Conservation (phyloP, 2,329 filamentous ascomycete species). For the Trichoderma asperellum region DNA sequence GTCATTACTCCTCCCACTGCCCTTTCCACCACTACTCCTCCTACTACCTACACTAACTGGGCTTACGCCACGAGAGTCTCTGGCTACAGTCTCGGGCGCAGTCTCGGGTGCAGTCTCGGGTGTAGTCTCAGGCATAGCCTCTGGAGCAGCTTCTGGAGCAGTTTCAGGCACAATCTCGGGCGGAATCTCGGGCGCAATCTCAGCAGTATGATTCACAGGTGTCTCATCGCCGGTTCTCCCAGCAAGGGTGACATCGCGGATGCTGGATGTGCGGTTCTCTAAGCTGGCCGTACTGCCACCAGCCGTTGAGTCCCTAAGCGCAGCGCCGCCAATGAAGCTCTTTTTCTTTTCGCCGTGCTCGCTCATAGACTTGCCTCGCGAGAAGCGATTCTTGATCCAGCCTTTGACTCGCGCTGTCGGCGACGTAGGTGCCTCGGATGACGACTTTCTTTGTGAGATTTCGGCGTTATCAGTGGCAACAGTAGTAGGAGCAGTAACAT, state of each 20-base stretch:
- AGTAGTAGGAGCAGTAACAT: background rate
- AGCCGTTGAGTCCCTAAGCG: constrained; percentile 48
- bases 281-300: constrained; percentile 52
- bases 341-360: constrained; percentile 44
- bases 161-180: background rate
- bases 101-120: background rate
- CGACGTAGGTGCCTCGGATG: constrained; percentile 34
- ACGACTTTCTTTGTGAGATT: constrained; percentile 7
- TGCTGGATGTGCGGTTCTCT: constrained; percentile 48
- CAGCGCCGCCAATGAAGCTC: constrained; percentile 56
- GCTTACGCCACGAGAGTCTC: constrained; percentile 45
- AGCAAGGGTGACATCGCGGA: constrained; percentile 53
- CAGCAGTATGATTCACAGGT: constrained; percentile 30
- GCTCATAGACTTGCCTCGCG: constrained; percentile 47
- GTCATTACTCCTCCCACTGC: constrained; percentile 19
- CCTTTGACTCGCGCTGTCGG: constrained; percentile 52
- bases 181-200: background rate
- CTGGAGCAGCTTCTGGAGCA: background rate
- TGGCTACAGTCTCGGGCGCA: background rate
- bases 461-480: background rate
- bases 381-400: constrained; percentile 61
- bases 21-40: background rate
- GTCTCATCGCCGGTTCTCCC: constrained; percentile 40
- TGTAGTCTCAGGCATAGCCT: background rate
- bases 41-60: constrained; percentile 38